A percentile compares a stretch with the other conserved stretches of the same genome.
Conservation (phyloP, 1,284 basidiomycete genomes). For the Ustilago lituana region DNA sequence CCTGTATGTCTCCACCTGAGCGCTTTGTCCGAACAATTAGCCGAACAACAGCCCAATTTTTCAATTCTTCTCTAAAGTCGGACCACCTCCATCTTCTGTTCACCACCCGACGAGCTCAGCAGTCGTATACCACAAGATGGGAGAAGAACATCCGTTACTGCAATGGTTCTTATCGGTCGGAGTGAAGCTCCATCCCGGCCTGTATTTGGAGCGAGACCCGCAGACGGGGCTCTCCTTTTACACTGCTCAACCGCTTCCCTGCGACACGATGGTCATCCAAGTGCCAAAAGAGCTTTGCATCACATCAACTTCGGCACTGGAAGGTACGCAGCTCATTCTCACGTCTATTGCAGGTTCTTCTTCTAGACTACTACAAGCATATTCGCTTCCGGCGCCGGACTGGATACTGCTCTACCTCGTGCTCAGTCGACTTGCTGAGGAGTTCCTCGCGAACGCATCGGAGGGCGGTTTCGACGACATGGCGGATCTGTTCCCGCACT, state of each 20-base stretch:
- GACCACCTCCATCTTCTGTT: too few species aligned
- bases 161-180: conserved; percentile 24
- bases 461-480: neutral
- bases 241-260: conserved; percentile 10
- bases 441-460: neutral
- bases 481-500: conserved; percentile 12
- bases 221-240: conserved; percentile 33
- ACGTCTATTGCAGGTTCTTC: neutral
- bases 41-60: conserved; percentile 11
- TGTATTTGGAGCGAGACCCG: conserved; percentile 24
- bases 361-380: neutral
- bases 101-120: neutral
- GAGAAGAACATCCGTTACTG: neutral
- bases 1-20: too few species aligned
- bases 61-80: too few species aligned
- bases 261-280: conserved; percentile 21
- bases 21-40: conserved; percentile 5
- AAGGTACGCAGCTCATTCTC: neutral
- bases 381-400: conserved; percentile 15
- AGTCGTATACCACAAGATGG: neutral
- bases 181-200: conserved; percentile 17
- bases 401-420: conserved; percentile 47
- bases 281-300: conserved; percentile 34
- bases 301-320: conserved; percentile 14
- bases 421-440: conserved; percentile 7